Conservation (phyloP, 2,329 filamentous ascomycete species). For the Botrytis tulipae region DNA sequence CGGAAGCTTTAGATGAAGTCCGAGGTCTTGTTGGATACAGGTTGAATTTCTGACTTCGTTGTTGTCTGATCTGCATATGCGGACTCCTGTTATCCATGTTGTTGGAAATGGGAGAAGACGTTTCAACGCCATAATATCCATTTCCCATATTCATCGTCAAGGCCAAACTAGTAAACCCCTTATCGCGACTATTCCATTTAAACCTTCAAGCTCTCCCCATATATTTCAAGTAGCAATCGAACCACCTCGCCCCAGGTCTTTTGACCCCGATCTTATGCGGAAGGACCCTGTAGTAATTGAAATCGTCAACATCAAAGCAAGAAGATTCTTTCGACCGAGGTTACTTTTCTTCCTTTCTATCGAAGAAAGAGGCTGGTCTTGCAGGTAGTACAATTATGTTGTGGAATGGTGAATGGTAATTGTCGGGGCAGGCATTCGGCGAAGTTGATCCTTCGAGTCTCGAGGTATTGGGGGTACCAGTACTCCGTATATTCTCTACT, state of each 20-base stretch:
- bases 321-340: constrained; percentile 1
- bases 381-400: constrained; percentile 10
- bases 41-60: constrained; percentile 36
- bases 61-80: constrained; percentile 25
- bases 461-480: background rate
- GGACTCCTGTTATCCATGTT: constrained; percentile 18
- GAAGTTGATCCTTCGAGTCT: constrained; percentile 13
- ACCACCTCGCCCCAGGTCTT: constrained; percentile 23
- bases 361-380: constrained; percentile 7
- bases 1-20: constrained; percentile 28
- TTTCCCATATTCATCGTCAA: constrained; percentile 30
- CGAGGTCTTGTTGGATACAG: constrained; percentile 33
- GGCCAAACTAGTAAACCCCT: background rate
- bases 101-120: constrained; percentile 17
- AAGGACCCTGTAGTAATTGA: constrained; percentile 22
- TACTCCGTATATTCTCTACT: background rate
- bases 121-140: constrained; percentile 29
- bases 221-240: background rate
- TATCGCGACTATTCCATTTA: constrained; percentile 18
- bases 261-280: constrained; percentile 24
- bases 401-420: background rate
- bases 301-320: constrained; percentile 16
- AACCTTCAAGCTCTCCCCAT: constrained; percentile 9
- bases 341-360: constrained; percentile 6
- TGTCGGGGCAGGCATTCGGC: constrained; percentile 5